Evolutionary conservation across 2,329 filamentous ascomycete genomes (phyloP).

Genomic region (Fusarium nanum): DNA sequence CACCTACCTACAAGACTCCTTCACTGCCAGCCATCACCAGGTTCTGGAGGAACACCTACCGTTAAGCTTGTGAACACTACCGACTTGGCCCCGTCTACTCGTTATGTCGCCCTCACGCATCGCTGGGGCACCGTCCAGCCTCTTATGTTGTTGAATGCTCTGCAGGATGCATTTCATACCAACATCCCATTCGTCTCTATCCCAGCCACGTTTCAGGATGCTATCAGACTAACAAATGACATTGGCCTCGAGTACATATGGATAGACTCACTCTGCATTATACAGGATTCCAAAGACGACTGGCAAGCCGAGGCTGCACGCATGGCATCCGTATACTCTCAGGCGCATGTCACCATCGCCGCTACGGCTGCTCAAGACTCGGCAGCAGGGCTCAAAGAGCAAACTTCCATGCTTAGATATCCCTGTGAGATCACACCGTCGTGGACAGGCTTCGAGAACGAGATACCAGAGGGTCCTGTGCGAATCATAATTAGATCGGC

Average conservation of each 20-base stretch:
- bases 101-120: constrained; percentile 35
- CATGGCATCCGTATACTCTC: constrained; percentile 38
- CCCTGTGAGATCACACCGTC: constrained; percentile 27
- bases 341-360: constrained; percentile 28
- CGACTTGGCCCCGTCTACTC: background rate
- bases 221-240: constrained; percentile 15
- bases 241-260: constrained; percentile 30
- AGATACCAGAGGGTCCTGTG: constrained; percentile 13
- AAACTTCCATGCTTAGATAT: constrained; percentile 22
- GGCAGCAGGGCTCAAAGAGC: constrained; percentile 20
- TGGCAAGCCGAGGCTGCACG: constrained; percentile 31
- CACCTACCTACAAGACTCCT: constrained; percentile 32
- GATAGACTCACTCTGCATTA: constrained; percentile 39
- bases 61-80: constrained; percentile 11
- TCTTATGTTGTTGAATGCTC: constrained; percentile 16
- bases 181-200: constrained; percentile 21
- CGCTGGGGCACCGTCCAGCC: constrained; percentile 29
- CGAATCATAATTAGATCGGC: constrained; percentile 25
- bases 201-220: constrained; percentile 33
- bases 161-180: constrained; percentile 1
- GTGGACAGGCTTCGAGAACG: constrained; percentile 23
- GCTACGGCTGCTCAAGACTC: constrained; percentile 32
- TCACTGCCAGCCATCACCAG: constrained; percentile 3
- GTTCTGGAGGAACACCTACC: background rate
- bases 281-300: constrained; percentile 37